These are phyloP conservation scores for Paecilomyces formosus DNA, from an alignment of 2,329 filamentous ascomycete genomes.

Conservation along the genomic window DNA sequence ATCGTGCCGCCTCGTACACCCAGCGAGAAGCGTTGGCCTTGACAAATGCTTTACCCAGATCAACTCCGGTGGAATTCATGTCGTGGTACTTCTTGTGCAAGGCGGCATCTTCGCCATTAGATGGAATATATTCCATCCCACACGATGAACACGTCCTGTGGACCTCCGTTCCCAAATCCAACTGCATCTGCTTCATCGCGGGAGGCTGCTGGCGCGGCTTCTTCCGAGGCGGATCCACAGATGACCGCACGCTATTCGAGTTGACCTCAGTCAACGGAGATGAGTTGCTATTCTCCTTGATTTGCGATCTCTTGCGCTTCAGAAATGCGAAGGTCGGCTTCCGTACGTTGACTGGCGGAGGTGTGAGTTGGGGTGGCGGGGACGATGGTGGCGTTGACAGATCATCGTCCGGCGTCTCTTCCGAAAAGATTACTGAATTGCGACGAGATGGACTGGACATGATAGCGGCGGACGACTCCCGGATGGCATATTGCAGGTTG, in stretches of 20 bases:
- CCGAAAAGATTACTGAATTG: conserved; percentile 37
- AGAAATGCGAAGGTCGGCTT: conserved; percentile 46
- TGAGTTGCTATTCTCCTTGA: conserved; percentile 19
- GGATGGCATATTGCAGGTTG: conserved; percentile 41
- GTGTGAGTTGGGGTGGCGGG: conserved; percentile 39
- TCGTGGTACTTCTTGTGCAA: conserved; percentile 59
- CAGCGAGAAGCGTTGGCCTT: conserved; percentile 44
- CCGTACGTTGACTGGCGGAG: conserved; percentile 35
- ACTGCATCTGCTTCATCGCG: conserved; percentile 51
- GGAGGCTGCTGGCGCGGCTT: conserved; percentile 19
- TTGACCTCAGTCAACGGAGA: conserved; percentile 40
- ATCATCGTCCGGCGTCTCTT: conserved; percentile 35
- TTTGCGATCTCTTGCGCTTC: conserved; percentile 35
- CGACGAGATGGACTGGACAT: conserved; percentile 41
- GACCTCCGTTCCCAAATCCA: conserved; percentile 50
- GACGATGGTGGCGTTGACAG: conserved; percentile 47
- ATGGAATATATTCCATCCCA: conserved; percentile 61
- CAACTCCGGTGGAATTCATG: conserved; percentile 53
- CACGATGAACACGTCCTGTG: conserved; percentile 53
- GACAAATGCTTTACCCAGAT: conserved; percentile 52
- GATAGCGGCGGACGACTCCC: conserved; percentile 39
- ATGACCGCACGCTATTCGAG: conserved; percentile 35
- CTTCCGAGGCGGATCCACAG: conserved; percentile 31
- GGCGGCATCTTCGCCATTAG: conserved; percentile 52
- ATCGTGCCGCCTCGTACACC: conserved; percentile 44